Evolutionary conservation across 345 rosid genomes (phyloP), one percentile per base, ranked within the genome.

Genomic region (Dovyalis caffra): DNA sequence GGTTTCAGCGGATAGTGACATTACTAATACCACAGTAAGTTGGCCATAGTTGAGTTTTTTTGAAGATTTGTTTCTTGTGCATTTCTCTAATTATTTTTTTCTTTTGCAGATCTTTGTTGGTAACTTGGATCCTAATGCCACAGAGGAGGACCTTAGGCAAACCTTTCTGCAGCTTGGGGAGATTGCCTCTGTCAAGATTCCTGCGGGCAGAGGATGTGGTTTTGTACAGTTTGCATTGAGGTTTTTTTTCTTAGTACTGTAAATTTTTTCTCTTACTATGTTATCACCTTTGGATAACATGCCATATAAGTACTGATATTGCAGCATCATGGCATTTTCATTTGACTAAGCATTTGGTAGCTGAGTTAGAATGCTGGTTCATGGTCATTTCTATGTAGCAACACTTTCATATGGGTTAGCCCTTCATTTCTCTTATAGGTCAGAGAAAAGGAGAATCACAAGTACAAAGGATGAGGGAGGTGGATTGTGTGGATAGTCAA

Each of bases 101-200:
- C 29, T 47, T 28, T 70, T 87, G 76, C 90, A 95, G 97, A 85
- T 95, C 68, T 91, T 83, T 68, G 74, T 91, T 53, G 86, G 96
- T 75, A 90, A 87, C 85, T 84, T 95, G 85, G 99, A 95, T 80
- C 92, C 89, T 56, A 91, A 87, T 83, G 83, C 83, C 79, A 86
- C 93, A 7, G 98, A 95, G 84, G 98, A 91, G 70, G 95, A 93
- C 69, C 71, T 95, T 86, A 90, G 87, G 87, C 90, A 91, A 74
- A 80, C 86, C 20, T 91, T 95, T 83, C 74, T 77, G 15, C 90
- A 89, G 60, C 85, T 88, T 65, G 98, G 99, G 74, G 97, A 95
- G 64, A 86, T 93, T 69, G 73, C 83, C 16, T 87, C 83, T 83
- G 91, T 87, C 75, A 91, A 93, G 79, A 95, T 95, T 88, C 99